Conservation (phyloP, 192 early-diverging fungal species). For the Coemansia sp. region DNA sequence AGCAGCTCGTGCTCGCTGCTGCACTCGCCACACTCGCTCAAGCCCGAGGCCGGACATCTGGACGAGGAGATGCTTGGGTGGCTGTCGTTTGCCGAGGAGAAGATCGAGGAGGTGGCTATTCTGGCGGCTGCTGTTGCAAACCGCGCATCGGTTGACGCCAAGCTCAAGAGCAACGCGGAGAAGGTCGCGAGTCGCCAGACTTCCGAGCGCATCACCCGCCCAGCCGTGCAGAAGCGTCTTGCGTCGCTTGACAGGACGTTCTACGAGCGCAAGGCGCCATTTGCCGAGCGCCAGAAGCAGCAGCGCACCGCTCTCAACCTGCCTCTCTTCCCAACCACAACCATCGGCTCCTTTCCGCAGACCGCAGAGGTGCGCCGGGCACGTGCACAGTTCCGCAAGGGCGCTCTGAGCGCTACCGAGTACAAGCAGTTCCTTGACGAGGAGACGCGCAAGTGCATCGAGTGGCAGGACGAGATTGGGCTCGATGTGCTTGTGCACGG, state of each 20-base stretch:
- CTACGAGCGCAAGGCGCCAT: slow-evolving; percentile 75
- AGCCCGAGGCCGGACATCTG: slow-evolving; percentile 69
- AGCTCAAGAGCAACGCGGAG: slow-evolving; percentile 70
- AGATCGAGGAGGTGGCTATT: slow-evolving; percentile 78
- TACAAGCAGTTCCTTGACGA: slow-evolving; percentile 84
- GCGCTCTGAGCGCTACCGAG: slow-evolving; percentile 62
- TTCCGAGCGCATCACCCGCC: slow-evolving; percentile 82
- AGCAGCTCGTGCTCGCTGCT: slow-evolving; percentile 90
- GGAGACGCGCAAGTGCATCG: slow-evolving; percentile 82
- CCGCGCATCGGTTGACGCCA: slow-evolving; percentile 62
- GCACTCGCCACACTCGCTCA: slow-evolving; percentile 88
- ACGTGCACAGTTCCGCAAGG: slow-evolving; percentile 89
- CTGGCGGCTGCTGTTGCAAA: slow-evolving; percentile 61
- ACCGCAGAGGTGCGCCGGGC: slow-evolving; percentile 93
- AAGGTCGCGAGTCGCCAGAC: slow-evolving; percentile 68
- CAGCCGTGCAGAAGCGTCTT: slow-evolving; percentile 75
- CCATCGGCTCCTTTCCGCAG: slow-evolving; percentile 98
- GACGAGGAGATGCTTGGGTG: slow-evolving; percentile 84
- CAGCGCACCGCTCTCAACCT: slow-evolving; percentile 80
- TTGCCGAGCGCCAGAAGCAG: slow-evolving; percentile 66
- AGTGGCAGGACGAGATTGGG: slow-evolving; percentile 85
- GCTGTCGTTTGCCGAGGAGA: slow-evolving; percentile 93
- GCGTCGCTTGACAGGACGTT: slow-evolving; percentile 65
- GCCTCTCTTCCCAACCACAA: slow-evolving; percentile 94
- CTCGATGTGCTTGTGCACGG: slow-evolving; percentile 98